phyloP scores from a whole-genome alignment of 345 rosid species.

The Theobroma cacao region DNA sequence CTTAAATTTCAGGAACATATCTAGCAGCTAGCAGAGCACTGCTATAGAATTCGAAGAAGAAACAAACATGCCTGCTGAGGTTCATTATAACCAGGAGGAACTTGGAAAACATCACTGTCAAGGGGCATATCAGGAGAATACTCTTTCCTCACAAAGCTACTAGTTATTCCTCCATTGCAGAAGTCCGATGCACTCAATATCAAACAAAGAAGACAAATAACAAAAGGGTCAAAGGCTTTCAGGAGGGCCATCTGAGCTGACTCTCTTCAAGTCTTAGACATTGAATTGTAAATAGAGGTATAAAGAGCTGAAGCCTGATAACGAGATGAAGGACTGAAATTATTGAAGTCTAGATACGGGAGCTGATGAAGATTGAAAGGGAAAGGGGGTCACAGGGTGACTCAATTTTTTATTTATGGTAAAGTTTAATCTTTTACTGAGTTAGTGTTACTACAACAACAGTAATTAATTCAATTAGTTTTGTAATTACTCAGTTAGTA shows the following conservation, averaged over 20 bases:
- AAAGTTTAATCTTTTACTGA: no score
- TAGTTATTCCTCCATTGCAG: slow-evolving; percentile 59
- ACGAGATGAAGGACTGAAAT: no score
- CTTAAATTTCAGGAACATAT: neutral
- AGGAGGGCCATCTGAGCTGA: neutral
- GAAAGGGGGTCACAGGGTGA: no score
- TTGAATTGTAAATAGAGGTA: no score
- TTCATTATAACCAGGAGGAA: slow-evolving; percentile 76
- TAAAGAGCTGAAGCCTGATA: no score
- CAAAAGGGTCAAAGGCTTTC: neutral
- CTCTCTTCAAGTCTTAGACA: neutral
- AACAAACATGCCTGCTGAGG: slow-evolving; percentile 60
- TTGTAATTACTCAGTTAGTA: no score
- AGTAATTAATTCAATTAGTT: no score
- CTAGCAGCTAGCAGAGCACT: no score
- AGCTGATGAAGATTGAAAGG: no score
- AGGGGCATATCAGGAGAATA: slow-evolving; percentile 72
- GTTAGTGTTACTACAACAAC: no score
- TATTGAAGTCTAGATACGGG: no score
- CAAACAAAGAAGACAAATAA: slow-evolving; percentile 1
- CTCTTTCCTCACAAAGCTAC: slow-evolving; percentile 42
- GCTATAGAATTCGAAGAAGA: neutral
- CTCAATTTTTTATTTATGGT: no score
- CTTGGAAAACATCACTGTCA: slow-evolving; percentile 65
- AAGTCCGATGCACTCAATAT: slow-evolving; percentile 20